Percentiles rank a stretch among this genome's conserved stretches.
Conservation (phyloP, 768 basidiomycete species). For the Dendrothele bispora region DNA sequence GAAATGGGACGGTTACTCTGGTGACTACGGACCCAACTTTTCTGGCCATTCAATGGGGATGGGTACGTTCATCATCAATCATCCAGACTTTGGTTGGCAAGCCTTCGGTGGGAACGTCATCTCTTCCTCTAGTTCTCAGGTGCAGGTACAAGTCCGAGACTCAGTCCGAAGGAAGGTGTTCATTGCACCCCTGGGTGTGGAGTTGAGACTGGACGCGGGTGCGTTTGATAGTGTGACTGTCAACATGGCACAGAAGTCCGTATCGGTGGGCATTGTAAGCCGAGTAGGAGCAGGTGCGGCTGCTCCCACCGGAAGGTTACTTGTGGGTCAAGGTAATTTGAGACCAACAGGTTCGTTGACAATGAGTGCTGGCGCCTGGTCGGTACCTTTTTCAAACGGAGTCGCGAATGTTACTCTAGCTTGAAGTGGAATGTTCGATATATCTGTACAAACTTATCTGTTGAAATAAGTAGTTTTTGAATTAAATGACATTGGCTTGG, state of each 20-base stretch:
- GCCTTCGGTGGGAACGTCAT: constrained; percentile 53
- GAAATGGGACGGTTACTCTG: constrained; percentile 58
- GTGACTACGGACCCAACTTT: constrained; percentile 62
- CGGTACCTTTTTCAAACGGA: constrained; percentile 42
- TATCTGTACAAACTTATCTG: no score
- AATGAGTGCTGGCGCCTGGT: constrained; percentile 46
- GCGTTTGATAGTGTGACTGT: constrained; percentile 45
- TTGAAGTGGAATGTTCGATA: no score
- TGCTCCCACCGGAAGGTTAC: constrained; percentile 44
- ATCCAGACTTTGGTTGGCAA: constrained; percentile 62
- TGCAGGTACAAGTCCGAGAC: constrained; percentile 46
- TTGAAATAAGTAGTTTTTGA: no score
- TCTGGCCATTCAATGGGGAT: constrained; percentile 50
- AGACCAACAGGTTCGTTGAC: constrained; percentile 36
- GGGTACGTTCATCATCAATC: constrained; percentile 47
- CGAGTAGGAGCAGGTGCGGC: constrained; percentile 40
- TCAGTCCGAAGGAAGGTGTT: constrained; percentile 51
- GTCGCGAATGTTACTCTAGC: no score
- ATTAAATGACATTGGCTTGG: no score
- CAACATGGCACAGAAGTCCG: constrained; percentile 35
- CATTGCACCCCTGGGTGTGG: constrained; percentile 46
- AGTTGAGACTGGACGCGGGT: constrained; percentile 50
- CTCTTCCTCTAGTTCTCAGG: constrained; percentile 34
- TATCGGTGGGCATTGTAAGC: constrained; percentile 40
- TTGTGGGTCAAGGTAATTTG: constrained; percentile 38